phyloP scores from a whole-genome alignment of 1,284 basidiomycete species.

The Schizopora paradoxa region DNA sequence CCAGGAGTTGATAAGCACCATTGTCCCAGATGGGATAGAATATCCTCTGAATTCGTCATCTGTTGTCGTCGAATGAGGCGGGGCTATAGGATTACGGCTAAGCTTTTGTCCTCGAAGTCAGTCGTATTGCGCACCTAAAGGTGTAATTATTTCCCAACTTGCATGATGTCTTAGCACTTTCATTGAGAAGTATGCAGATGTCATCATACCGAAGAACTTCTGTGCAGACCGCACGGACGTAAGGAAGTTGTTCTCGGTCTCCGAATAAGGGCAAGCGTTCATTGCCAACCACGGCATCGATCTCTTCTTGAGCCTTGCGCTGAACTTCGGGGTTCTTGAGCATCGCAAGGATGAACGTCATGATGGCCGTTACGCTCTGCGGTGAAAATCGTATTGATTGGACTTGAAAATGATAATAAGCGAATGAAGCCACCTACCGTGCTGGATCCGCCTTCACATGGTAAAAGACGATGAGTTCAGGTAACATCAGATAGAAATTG shows the following conservation, averaged over 20 bases:
- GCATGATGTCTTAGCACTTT: no score
- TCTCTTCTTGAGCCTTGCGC: slow-evolving; percentile 13
- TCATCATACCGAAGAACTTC: slow-evolving; percentile 10
- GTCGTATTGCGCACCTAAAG: no score
- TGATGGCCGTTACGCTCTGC: slow-evolving; percentile 18
- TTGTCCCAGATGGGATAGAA: slow-evolving; percentile 18
- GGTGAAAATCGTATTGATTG: background rate
- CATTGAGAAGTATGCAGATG: background rate
- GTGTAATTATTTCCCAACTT: no score
- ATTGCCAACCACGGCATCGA: slow-evolving; percentile 19
- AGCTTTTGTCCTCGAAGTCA: no score
- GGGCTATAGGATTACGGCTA: background rate
- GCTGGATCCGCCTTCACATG: slow-evolving; percentile 17
- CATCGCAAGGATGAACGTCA: slow-evolving; percentile 11
- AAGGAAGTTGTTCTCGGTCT: slow-evolving; percentile 19
- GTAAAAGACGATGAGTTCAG: background rate
- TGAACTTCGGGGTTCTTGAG: slow-evolving; percentile 7
- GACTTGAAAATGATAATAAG: background rate
- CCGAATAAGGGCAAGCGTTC: slow-evolving; percentile 18
- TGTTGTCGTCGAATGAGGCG: slow-evolving; percentile 11
- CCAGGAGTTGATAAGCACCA: slow-evolving; percentile 21
- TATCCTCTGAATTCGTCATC: slow-evolving; percentile 19
- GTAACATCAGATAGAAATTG: background rate
- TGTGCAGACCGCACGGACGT: slow-evolving; percentile 14
- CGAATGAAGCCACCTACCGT: slow-evolving; percentile 13